phyloP scores from a whole-genome alignment of 2,329 filamentous ascomycete species.

The Dothistroma pini region DNA sequence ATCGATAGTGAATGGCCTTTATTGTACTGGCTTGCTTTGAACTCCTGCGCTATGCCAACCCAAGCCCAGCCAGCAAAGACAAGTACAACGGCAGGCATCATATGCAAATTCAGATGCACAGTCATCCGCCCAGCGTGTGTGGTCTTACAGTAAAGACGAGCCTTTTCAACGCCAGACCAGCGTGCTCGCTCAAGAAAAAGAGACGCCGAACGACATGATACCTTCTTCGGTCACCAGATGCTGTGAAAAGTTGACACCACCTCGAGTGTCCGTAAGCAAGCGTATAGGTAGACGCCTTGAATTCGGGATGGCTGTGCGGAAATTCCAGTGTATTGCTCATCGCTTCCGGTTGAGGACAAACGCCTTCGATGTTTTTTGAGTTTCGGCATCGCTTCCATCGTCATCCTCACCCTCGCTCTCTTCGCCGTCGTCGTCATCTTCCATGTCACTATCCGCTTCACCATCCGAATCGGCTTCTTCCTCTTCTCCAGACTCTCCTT shows the following conservation, averaged over 20 bases:
- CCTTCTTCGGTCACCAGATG: neutral
- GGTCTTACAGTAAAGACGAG: neutral
- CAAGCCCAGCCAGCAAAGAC: neutral
- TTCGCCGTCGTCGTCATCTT: neutral
- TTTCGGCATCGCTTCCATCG: neutral
- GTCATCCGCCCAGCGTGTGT: neutral
- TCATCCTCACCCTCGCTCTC: neutral
- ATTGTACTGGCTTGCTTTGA: neutral
- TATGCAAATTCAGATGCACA: neutral
- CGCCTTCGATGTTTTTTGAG: neutral
- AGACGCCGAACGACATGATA: neutral
- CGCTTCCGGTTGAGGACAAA: neutral
- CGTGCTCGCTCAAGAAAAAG: neutral
- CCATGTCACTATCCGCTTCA: neutral
- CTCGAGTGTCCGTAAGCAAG: neutral
- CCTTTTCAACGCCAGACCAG: neutral
- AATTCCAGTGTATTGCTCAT: neutral
- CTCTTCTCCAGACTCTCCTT: conserved; percentile 1
- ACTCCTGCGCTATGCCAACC: neutral
- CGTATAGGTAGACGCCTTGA: neutral
- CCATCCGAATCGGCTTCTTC: neutral
- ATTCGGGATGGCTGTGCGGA: neutral
- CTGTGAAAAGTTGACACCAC: neutral
- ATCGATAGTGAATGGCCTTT: neutral
- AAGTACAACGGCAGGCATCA: neutral